A percentile compares a stretch with the other conserved stretches of the same genome.
Conservation (phyloP, 2,329 filamentous ascomycete species). For the Truncatella angustata region DNA sequence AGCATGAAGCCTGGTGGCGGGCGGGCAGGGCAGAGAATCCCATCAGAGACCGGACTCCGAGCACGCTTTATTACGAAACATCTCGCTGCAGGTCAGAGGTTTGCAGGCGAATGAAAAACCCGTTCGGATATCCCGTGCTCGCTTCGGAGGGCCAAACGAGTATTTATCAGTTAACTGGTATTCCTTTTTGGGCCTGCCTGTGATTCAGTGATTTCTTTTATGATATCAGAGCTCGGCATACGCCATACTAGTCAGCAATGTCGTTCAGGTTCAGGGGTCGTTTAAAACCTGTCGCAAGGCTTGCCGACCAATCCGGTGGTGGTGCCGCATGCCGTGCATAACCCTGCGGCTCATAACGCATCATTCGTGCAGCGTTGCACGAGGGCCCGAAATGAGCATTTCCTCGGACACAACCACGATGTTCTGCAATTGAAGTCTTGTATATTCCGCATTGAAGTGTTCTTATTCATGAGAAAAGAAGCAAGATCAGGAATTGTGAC, state of each 20-base stretch:
- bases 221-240: slow-evolving; percentile 1
- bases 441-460: no score
- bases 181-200: no score
- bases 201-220: no score
- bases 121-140: no score
- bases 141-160: no score
- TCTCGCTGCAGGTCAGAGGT: background rate
- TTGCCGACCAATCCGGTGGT: background rate
- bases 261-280: background rate
- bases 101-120: no score
- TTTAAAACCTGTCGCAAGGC: background rate
- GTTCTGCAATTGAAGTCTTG: no score
- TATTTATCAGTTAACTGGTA: no score
- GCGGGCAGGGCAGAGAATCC: no score
- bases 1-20: no score
- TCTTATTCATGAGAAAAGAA: no score
- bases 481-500: no score
- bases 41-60: background rate
- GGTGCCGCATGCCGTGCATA: background rate
- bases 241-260: background rate
- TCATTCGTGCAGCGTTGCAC: slow-evolving; percentile 4
- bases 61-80: background rate
- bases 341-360: slow-evolving; percentile 3
- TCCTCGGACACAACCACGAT: slow-evolving; percentile 6
- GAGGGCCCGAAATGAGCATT: background rate